Evolutionary conservation across 805 yeast genomes (phyloP).

Genomic region (Ogataea degrootiae): DNA sequence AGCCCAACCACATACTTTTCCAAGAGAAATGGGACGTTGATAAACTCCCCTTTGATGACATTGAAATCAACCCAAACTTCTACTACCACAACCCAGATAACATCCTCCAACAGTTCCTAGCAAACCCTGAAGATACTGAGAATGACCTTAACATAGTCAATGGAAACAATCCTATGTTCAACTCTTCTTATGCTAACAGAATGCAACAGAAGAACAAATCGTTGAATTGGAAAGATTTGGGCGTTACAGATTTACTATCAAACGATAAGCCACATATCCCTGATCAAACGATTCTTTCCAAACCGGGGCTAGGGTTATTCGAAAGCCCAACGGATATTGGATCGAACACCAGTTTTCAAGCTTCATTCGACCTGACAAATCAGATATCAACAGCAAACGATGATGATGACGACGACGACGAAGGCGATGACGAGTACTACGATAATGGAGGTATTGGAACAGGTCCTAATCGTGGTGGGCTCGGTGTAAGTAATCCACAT

Average conservation of each 20-base stretch:
- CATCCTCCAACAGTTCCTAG: conserved; percentile 24
- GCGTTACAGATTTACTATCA: conserved; percentile 17
- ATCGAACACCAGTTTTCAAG: not conserved
- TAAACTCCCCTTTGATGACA: conserved; percentile 28
- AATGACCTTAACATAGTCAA: conserved; percentile 20
- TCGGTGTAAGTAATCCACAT: conserved; percentile 1
- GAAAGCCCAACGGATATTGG: not conserved
- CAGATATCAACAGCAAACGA: conserved; percentile 5
- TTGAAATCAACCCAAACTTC: conserved; percentile 22
- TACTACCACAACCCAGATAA: conserved; percentile 17
- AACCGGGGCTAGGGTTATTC: conserved; percentile 14
- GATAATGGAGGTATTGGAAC: not conserved
- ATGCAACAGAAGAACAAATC: conserved; percentile 22
- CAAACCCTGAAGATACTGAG: conserved; percentile 25
- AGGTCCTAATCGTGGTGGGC: not conserved
- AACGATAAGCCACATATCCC: conserved; percentile 11
- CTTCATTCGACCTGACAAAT: conserved; percentile 7
- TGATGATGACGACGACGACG: conserved; percentile 5
- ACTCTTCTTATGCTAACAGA: conserved; percentile 24
- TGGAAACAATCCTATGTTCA: conserved; percentile 24
- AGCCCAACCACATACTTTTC: conserved; percentile 27
- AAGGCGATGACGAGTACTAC: conserved; percentile 1
- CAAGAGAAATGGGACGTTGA: conserved; percentile 30
- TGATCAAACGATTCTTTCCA: conserved; percentile 23
- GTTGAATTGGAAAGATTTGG: conserved; percentile 30